Evolutionary conservation across 768 basidiomycete genomes (phyloP), one percentile per base, ranked within the genome.

Genomic region (Mycena capillaripes): DNA sequence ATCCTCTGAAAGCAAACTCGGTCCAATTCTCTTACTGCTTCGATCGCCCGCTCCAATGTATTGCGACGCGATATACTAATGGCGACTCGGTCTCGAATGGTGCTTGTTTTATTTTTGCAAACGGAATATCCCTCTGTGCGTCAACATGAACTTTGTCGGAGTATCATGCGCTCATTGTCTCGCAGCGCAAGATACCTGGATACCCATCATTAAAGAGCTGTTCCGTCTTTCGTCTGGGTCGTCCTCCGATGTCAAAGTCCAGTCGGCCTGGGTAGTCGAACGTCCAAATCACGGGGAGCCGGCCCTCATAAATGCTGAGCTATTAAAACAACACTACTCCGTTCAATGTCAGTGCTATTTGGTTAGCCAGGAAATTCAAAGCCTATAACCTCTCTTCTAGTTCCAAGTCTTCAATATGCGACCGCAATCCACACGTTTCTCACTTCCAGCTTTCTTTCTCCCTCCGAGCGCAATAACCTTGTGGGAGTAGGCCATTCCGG

Each of bases 401-500:
- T 73, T 44, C 56, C 59, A 36, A 70, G 53, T 14, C 60, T 70
- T 27, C 70, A 73, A 52, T 73, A 66, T 59, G 58, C 67, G 14
- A 40, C 57, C 6, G 75, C 68, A 25, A 73, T 76, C 23, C 75
- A 72, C 36, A 25, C 69, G 2, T 73, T 76, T 60, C 68, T 76
- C 56, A 70, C 68, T 8, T 73, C 75, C 19, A 29, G 60, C 60
- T 50, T 70, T 23, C 25, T 76, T 16, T 68, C 68, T 23, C 23
- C 61, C 29, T 32, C 48, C 11, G 75, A 73, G 12, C 32, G 67
- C 36, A 50, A 25, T 12, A 66, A 76, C 38, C 68, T 76, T 21
- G 65, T 76, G 23, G 72, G 69, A 21, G 57, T 76, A 17, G 72
- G 71, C 11, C 65, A 73, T 61, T 76, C 75, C 25, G 74, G 71